Evolutionary conservation across 1,284 basidiomycete genomes (phyloP).

Genomic region (Pisolithus thermaeus): DNA sequence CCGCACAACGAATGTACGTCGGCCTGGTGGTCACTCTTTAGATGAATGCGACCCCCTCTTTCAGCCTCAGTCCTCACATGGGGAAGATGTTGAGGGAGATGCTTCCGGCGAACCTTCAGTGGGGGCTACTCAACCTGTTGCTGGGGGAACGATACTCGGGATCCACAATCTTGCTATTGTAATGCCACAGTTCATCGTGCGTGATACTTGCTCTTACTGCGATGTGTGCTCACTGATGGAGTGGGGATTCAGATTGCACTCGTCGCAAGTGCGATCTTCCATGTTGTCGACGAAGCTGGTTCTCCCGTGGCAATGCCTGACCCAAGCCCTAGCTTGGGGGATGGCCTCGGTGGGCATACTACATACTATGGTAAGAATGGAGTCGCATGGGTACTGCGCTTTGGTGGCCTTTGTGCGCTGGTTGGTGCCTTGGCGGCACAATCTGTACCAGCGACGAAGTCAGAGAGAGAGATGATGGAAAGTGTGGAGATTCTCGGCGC

Average conservation of each 20-base stretch:
- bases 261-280: constrained; percentile 87
- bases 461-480: constrained; percentile 82
- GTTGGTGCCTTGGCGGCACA: constrained; percentile 69
- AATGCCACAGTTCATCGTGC: constrained; percentile 84
- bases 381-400: constrained; percentile 90
- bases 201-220: constrained; percentile 26
- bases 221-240: neutral
- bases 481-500: constrained; percentile 75
- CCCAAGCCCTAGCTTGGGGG: constrained; percentile 12
- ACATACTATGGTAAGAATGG: constrained; percentile 79
- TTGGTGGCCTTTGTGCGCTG: constrained; percentile 82
- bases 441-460: constrained; percentile 79
- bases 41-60: constrained; percentile 61
- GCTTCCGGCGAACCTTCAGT: constrained; percentile 25
- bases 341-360: constrained; percentile 33
- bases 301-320: constrained; percentile 31
- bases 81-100: constrained; percentile 39
- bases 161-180: constrained; percentile 96
- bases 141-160: constrained; percentile 92
- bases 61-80: constrained; percentile 55
- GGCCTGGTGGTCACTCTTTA: constrained; percentile 2
- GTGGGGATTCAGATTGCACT: constrained; percentile 64
- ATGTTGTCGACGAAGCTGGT: constrained; percentile 57
- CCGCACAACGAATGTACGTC: neutral
- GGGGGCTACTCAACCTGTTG: constrained; percentile 49